Percentiles rank a stretch among this genome's conserved stretches.
Evolutionary conservation across 164 flowering plant species (phyloP).

Genomic region (Protea cynaroides): DNA sequence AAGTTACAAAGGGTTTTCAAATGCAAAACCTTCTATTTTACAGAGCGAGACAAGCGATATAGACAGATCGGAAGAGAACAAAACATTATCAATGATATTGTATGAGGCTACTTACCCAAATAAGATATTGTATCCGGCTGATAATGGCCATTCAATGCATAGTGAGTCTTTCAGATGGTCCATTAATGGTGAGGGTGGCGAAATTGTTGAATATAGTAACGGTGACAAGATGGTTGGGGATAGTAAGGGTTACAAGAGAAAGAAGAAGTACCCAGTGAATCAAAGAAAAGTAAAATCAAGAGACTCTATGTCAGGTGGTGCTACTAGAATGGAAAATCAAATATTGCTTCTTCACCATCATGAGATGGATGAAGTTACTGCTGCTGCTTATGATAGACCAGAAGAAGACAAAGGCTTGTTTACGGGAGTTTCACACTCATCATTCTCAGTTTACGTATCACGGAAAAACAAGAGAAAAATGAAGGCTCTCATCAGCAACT

Average conservation of each 20-base stretch:
- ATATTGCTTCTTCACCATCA: background rate
- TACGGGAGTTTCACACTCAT: background rate
- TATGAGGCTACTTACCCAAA: too few species aligned
- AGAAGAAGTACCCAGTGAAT: background rate
- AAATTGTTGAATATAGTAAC: slow-evolving; percentile 7
- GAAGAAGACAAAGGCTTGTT: background rate
- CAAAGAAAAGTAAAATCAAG: background rate
- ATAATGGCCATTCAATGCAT: slow-evolving; percentile 3
- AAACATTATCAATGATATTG: slow-evolving; percentile 24
- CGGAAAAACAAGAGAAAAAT: background rate
- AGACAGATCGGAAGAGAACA: slow-evolving; percentile 24
- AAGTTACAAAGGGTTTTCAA: slow-evolving; percentile 28
- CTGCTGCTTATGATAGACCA: background rate
- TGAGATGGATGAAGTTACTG: background rate
- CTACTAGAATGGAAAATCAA: background rate
- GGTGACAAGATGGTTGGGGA: slow-evolving; percentile 6
- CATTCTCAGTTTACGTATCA: background rate
- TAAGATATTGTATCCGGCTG: slow-evolving; percentile 23
- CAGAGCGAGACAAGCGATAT: slow-evolving; percentile 18
- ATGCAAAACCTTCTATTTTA: slow-evolving; percentile 25
- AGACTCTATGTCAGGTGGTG: slow-evolving; percentile 4
- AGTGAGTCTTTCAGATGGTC: slow-evolving; percentile 5
- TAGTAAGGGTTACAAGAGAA: slow-evolving; percentile 1
- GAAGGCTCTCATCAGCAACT: background rate
- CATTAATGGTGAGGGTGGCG: slow-evolving; percentile 9